A percentile compares a stretch with the other conserved stretches of the same genome.
phyloP scores from a whole-genome alignment of 805 yeast species.

The Saccharomycopsis vini region DNA sequence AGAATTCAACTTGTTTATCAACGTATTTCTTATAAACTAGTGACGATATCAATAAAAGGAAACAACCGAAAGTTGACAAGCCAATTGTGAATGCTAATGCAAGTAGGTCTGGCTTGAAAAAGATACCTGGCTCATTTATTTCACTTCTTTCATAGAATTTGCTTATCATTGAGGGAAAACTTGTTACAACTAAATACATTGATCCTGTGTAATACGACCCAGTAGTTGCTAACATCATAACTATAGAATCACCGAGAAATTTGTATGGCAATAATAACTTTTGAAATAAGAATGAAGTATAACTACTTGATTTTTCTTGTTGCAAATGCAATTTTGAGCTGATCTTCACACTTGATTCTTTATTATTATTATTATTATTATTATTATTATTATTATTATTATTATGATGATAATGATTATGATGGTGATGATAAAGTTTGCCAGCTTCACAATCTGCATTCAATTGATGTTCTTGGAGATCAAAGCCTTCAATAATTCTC shows the following conservation, averaged over 20 bases:
- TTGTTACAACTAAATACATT: conserved; percentile 15
- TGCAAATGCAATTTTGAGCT: conserved; percentile 1
- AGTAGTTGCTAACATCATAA: conserved; percentile 5
- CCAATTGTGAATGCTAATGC: conserved; percentile 12
- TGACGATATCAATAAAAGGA: conserved; percentile 3
- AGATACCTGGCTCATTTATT: not conserved
- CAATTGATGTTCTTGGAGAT: no score
- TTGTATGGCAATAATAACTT: conserved; percentile 8
- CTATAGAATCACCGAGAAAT: conserved; percentile 8
- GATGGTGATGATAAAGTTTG: no score
- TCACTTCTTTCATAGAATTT: conserved; percentile 3
- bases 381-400: not conserved
- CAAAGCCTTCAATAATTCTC: conserved; percentile 4
- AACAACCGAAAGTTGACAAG: conserved; percentile 5
- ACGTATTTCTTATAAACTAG: not conserved
- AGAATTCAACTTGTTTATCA: not conserved
- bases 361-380: not conserved
- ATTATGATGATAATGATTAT: not conserved
- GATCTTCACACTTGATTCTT: not conserved
- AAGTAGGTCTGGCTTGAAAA: conserved; percentile 5
- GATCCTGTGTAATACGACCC: conserved; percentile 14
- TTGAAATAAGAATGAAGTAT: not conserved
- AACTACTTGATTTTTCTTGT: conserved; percentile 5
- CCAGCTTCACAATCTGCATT: not conserved
- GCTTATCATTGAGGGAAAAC: conserved; percentile 11